A percentile compares a stretch with the other conserved stretches of the same genome.
phyloP scores from a whole-genome alignment of 2,329 filamentous ascomycete species.

The Metarhizium guizhouense region DNA sequence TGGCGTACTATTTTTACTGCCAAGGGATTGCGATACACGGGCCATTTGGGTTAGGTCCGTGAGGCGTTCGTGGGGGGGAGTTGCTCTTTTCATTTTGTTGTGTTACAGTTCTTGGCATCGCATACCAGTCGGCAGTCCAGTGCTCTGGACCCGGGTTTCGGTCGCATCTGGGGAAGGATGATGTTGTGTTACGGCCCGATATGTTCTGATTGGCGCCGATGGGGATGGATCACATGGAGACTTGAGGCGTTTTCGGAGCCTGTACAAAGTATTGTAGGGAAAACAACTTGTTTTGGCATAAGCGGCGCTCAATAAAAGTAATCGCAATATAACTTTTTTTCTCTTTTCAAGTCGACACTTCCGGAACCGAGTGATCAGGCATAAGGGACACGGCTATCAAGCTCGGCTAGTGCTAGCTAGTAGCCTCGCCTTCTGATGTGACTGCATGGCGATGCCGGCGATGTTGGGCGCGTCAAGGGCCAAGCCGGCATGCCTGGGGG shows the following conservation, averaged over 20 bases:
- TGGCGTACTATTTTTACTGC: neutral
- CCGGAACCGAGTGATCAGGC: neutral
- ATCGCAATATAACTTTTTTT: neutral
- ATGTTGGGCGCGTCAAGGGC: neutral
- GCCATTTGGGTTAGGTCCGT: neutral
- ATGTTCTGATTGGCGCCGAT: neutral
- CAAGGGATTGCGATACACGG: neutral
- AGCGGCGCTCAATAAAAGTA: neutral
- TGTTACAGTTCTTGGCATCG: neutral
- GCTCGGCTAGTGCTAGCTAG: neutral
- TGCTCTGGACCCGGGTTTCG: neutral
- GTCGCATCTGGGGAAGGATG: neutral
- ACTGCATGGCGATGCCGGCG: neutral
- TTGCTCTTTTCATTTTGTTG: neutral
- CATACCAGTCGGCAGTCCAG: neutral
- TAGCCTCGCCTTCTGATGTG: neutral
- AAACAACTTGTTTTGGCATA: neutral
- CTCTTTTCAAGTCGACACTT: neutral
- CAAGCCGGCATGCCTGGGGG: neutral
- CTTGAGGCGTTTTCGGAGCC: neutral
- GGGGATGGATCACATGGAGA: neutral
- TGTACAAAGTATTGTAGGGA: neutral
- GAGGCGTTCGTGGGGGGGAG: neutral
- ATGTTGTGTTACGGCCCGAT: neutral
- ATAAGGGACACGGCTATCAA: neutral